These are phyloP conservation scores for Lichtheimia corymbifera DNA, from an alignment of 371 early-diverging fungal genomes.

Conservation along the genomic window DNA sequence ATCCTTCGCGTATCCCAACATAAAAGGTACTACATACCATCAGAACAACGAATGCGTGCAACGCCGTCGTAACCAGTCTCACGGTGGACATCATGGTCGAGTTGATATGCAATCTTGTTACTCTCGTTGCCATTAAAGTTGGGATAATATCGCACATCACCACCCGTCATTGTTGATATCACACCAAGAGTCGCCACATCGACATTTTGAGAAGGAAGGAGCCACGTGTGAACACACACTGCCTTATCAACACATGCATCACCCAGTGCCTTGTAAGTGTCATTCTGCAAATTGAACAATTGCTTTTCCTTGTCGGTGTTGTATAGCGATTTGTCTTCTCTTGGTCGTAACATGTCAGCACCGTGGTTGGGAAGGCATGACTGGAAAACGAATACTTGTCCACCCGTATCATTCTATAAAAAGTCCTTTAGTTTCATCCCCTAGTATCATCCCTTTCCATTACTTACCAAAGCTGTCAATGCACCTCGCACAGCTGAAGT, in stretches of 20 bases:
- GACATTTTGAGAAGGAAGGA: slow-evolving; percentile 85
- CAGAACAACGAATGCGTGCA: slow-evolving; percentile 89
- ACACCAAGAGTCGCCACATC: slow-evolving; percentile 86
- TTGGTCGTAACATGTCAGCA: slow-evolving; percentile 77
- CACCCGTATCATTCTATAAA: slow-evolving; percentile 62
- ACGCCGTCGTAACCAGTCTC: slow-evolving; percentile 89
- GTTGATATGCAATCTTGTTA: slow-evolving; percentile 68
- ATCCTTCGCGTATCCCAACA: too few species aligned
- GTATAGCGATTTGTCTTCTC: slow-evolving; percentile 87
- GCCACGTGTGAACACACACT: slow-evolving; percentile 84
- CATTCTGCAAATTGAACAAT: slow-evolving; percentile 81
- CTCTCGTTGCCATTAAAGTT: slow-evolving; percentile 81
- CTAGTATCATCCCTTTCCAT: background rate
- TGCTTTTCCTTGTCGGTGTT: slow-evolving; percentile 92
- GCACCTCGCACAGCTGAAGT: slow-evolving; percentile 88
- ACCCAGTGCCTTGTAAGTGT: slow-evolving; percentile 84
- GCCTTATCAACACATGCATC: slow-evolving; percentile 83
- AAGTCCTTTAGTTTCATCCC: background rate
- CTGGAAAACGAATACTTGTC: slow-evolving; percentile 87
- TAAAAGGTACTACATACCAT: slow-evolving; percentile 48
- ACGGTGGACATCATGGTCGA: slow-evolving; percentile 73
- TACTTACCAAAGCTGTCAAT: slow-evolving; percentile 70
- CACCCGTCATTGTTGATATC: slow-evolving; percentile 82
- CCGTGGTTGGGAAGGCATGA: slow-evolving; percentile 89
- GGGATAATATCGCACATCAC: slow-evolving; percentile 80